Conservation (phyloP, 192 early-diverging fungal genomes). For the Blastocladiella britannica region DNA sequence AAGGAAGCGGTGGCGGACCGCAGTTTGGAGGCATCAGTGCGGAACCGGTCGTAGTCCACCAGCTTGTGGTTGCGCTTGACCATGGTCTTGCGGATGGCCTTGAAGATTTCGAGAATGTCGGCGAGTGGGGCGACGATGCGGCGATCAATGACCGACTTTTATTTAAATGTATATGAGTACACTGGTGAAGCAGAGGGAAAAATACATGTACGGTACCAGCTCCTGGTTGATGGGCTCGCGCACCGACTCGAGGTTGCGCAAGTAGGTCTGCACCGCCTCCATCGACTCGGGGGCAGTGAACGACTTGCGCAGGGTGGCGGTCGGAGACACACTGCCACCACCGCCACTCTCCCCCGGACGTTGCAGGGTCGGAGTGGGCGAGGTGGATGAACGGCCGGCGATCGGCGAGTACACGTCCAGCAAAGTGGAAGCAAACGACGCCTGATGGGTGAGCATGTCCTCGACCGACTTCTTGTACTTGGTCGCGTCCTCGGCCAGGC, state of each 20-base stretch:
- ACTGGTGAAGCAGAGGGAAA: conserved; percentile 50
- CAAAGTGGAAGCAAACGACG: conserved; percentile 29
- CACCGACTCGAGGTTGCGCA: conserved; percentile 25
- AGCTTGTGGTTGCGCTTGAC: conserved; percentile 79
- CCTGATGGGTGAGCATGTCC: conserved; percentile 34
- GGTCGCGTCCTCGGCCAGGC: conserved; percentile 35
- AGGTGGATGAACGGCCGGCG: conserved; percentile 17
- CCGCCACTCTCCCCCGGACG: conserved; percentile 14
- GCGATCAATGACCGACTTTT: conserved; percentile 46
- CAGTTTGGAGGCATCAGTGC: conserved; percentile 48
- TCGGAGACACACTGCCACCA: not conserved
- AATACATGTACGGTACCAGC: conserved; percentile 26
- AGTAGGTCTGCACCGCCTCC: conserved; percentile 6
- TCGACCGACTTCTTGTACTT: conserved; percentile 7
- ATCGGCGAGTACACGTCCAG: conserved; percentile 31
- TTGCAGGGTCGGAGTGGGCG: conserved; percentile 20
- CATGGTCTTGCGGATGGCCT: conserved; percentile 60
- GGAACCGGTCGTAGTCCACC: conserved; percentile 76
- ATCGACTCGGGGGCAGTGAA: conserved; percentile 7
- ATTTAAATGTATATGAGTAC: conserved; percentile 6
- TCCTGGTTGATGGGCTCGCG: conserved; percentile 19
- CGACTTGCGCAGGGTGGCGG: not conserved
- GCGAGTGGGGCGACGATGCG: conserved; percentile 52
- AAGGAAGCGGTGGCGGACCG: conserved; percentile 36
- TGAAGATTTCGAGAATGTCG: conserved; percentile 55